Percentiles rank a stretch among this genome's conserved stretches.
Conservation (phyloP, 805 yeast genomes). For the Teunomyces barrocoloradensis region DNA sequence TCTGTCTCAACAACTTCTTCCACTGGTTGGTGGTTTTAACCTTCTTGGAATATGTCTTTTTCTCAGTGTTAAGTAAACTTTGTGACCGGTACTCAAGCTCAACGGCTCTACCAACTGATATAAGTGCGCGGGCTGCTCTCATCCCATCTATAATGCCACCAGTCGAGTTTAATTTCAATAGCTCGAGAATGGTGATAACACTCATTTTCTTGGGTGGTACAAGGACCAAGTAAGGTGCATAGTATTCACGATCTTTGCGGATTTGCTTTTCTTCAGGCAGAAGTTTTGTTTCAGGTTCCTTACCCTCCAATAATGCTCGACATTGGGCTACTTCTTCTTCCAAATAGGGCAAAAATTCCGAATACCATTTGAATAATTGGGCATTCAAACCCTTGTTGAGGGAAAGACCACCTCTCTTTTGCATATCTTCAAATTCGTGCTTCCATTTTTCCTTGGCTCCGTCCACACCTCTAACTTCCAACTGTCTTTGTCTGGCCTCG, state of each 20-base stretch:
- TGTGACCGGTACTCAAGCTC: conserved; percentile 83
- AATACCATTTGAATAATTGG: conserved; percentile 82
- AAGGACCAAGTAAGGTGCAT: conserved; percentile 76
- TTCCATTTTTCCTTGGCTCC: conserved; percentile 91
- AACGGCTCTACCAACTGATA: conserved; percentile 77
- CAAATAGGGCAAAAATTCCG: conserved; percentile 66
- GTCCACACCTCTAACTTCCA: conserved; percentile 78
- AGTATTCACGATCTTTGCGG: conserved; percentile 47
- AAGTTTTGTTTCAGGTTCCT: conserved; percentile 15
- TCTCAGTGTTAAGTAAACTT: conserved; percentile 55
- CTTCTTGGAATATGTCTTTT: conserved; percentile 42
- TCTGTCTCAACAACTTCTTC: conserved; percentile 41
- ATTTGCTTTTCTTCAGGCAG: conserved; percentile 20
- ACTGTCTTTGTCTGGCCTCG: conserved; percentile 66
- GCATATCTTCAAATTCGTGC: conserved; percentile 68
- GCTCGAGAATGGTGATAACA: conserved; percentile 79
- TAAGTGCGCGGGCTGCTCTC: conserved; percentile 78
- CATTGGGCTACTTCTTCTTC: conserved; percentile 63
- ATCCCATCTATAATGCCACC: conserved; percentile 79
- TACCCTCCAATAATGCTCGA: conserved; percentile 38
- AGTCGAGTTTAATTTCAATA: conserved; percentile 69
- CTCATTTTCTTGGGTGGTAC: conserved; percentile 78
- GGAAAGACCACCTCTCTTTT: conserved; percentile 54
- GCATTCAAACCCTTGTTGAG: conserved; percentile 64
- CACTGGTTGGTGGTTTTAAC: conserved; percentile 47